These are phyloP conservation scores for Phyllosticta ampelicida DNA, from an alignment of 2,329 filamentous ascomycete species.

Conservation along the genomic window DNA sequence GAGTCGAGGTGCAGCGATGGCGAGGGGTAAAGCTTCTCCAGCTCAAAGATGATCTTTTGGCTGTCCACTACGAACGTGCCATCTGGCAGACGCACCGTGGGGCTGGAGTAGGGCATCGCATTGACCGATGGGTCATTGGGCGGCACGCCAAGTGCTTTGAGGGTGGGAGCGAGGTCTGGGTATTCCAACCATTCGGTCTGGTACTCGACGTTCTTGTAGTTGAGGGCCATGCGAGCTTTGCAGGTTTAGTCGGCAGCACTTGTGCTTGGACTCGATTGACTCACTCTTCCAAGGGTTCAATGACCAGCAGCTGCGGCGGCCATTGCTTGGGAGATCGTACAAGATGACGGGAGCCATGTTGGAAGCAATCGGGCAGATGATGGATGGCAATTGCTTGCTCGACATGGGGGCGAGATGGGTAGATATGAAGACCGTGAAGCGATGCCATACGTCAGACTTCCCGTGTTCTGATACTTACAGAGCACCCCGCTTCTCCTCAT, in stretches of 20 bases:
- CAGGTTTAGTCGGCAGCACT: not conserved
- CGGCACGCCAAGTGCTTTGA: conserved; percentile 40
- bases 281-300: conserved; percentile 62
- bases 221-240: conserved; percentile 52
- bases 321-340: conserved; percentile 52
- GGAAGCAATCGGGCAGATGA: not conserved
- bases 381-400: not conserved
- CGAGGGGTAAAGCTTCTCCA: conserved; percentile 49
- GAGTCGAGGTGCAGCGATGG: conserved; percentile 47
- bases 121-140: conserved; percentile 32
- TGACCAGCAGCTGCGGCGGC: conserved; percentile 46
- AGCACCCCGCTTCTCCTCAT: not conserved
- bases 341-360: conserved; percentile 38
- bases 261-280: not conserved
- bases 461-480: not conserved
- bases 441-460: not conserved
- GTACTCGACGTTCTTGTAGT: conserved; percentile 58
- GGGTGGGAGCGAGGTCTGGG: conserved; percentile 48
- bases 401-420: too few relatives aligned
- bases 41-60: conserved; percentile 43
- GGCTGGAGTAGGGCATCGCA: conserved; percentile 41
- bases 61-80: conserved; percentile 56
- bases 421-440: not conserved
- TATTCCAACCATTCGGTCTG: conserved; percentile 61
- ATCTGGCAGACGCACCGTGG: conserved; percentile 45